Conservation (phyloP, 1,284 basidiomycete species). For the Moniliophthora roreri region DNA sequence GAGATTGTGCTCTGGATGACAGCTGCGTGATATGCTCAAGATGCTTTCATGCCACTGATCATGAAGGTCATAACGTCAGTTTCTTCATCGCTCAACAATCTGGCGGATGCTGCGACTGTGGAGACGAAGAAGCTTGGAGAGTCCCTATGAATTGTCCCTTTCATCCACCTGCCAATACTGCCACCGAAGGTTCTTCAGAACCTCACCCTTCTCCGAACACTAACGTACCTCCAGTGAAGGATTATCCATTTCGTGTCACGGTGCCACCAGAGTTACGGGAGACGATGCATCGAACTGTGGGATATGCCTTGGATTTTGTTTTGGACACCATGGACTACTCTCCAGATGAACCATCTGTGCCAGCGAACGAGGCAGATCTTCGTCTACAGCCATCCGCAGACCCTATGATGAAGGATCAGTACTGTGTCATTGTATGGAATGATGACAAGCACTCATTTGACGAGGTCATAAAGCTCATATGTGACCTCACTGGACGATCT, state of each 20-base stretch:
- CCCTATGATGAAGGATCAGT: constrained; percentile 77
- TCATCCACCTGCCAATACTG: constrained; percentile 47
- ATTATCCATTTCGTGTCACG: constrained; percentile 55
- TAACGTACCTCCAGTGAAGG: constrained; percentile 50
- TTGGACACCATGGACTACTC: constrained; percentile 86
- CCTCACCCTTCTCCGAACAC: constrained; percentile 35
- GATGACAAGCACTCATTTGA: constrained; percentile 97
- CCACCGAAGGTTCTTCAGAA: constrained; percentile 26
- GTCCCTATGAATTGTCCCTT: constrained; percentile 65
- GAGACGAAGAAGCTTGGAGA: constrained; percentile 86
- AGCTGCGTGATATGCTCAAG: constrained; percentile 86
- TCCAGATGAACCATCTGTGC: constrained; percentile 75
- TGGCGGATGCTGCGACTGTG: constrained; percentile 91
- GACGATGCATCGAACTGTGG: constrained; percentile 72
- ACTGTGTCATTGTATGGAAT: constrained; percentile 90
- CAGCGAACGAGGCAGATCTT: constrained; percentile 67
- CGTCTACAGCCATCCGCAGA: constrained; percentile 73
- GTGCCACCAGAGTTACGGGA: constrained; percentile 69
- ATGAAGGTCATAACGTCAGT: constrained; percentile 84
- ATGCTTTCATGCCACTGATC: constrained; percentile 86
- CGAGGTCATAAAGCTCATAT: constrained; percentile 83
- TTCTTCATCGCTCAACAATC: constrained; percentile 91
- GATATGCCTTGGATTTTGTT: constrained; percentile 80
- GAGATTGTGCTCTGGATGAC: constrained; percentile 88
- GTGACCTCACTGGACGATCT: constrained; percentile 62